Conservation (phyloP, 2,329 filamentous ascomycete genomes). For the Apiospora malaysiana region DNA sequence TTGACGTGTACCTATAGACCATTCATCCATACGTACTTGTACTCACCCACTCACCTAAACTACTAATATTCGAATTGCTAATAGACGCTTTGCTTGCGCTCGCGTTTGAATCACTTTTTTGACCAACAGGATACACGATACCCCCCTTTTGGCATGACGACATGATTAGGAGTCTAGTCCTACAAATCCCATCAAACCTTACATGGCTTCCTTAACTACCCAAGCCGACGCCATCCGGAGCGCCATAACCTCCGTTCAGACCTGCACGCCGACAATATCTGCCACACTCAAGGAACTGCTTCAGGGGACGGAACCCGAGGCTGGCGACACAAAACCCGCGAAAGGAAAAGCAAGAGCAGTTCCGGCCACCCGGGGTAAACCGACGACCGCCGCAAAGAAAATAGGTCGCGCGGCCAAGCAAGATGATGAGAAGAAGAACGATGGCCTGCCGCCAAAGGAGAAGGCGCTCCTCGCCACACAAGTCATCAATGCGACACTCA, state of each 20-base stretch:
- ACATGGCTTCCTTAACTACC: conserved; percentile 51
- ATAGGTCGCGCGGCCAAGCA: conserved; percentile 31
- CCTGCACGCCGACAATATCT: conserved; percentile 57
- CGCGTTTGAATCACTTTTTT: background rate
- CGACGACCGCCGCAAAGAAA: background rate
- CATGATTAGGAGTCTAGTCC: conserved; percentile 35
- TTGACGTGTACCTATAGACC: background rate
- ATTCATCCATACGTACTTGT: background rate
- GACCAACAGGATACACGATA: conserved; percentile 37
- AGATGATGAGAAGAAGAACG: conserved; percentile 40
- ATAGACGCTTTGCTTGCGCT: background rate
- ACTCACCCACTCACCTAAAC: background rate
- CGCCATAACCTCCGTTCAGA: conserved; percentile 58
- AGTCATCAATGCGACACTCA: conserved; percentile 73
- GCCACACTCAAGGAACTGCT: conserved; percentile 55
- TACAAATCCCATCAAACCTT: conserved; percentile 29
- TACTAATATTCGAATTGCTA: conserved; percentile 14
- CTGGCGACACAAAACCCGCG: conserved; percentile 37
- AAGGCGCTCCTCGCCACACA: conserved; percentile 73
- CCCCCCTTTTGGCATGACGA: conserved; percentile 32
- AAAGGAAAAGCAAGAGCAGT: conserved; percentile 36
- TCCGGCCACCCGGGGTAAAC: background rate
- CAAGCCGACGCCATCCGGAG: conserved; percentile 58
- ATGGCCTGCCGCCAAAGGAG: conserved; percentile 60
- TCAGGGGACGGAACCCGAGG: conserved; percentile 35